Percentiles rank a stretch among this genome's conserved stretches.
phyloP scores from a whole-genome alignment of 768 basidiomycete species.

The Termitomyces sp. region DNA sequence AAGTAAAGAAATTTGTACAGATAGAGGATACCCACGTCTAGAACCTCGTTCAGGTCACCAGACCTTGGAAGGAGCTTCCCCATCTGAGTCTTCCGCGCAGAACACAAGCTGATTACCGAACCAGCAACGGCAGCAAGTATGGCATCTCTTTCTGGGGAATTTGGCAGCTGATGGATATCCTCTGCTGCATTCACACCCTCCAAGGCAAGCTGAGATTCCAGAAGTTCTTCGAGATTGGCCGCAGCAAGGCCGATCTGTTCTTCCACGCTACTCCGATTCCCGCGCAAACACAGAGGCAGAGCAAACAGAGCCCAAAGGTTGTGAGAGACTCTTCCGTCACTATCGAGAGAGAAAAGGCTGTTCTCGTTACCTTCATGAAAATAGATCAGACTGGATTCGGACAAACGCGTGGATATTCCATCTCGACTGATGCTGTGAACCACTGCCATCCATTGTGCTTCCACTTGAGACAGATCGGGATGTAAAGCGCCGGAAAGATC shows the following conservation, averaged over 20 bases:
- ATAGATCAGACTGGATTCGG: slow-evolving; percentile 17
- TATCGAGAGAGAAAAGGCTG: slow-evolving; percentile 31
- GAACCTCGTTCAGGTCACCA: slow-evolving; percentile 26
- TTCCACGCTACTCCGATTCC: not conserved
- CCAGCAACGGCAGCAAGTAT: slow-evolving; percentile 11
- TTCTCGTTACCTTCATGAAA: not conserved
- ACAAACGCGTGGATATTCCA: slow-evolving; percentile 9
- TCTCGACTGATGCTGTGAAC: not conserved
- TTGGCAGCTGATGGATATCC: not conserved
- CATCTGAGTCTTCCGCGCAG: slow-evolving; percentile 20
- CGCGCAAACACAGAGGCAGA: slow-evolving; percentile 16
- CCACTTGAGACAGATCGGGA: not conserved
- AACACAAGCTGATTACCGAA: slow-evolving; percentile 25
- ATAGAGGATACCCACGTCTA: slow-evolving; percentile 26
- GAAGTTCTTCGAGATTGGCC: slow-evolving; percentile 7
- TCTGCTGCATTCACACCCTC: slow-evolving; percentile 4
- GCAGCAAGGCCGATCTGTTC: not conserved
- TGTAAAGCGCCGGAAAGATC: slow-evolving; percentile 1
- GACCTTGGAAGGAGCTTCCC: slow-evolving; percentile 18
- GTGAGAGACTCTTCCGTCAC: slow-evolving; percentile 46
- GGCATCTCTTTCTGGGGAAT: not conserved
- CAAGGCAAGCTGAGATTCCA: slow-evolving; percentile 12
- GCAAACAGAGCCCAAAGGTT: slow-evolving; percentile 42
- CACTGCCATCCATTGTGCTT: slow-evolving; percentile 7
- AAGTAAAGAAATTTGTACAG: not conserved